Base-by-base conservation (phyloP, 1,284 basidiomycete species). In the Tylopilus orsonianus region DNA sequence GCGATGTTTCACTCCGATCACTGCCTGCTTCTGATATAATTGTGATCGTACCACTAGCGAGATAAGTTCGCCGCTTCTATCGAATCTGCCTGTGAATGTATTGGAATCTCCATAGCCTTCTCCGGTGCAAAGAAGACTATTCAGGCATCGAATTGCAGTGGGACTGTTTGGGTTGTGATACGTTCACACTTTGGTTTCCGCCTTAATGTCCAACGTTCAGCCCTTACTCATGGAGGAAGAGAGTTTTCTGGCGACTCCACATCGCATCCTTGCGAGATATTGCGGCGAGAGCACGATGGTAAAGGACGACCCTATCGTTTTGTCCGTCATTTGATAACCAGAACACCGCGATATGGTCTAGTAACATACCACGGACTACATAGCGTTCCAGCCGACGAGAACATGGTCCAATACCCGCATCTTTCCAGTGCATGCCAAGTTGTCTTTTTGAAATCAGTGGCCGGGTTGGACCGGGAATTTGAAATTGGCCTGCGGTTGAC, bases 251-350 rank as follows among this genome's bases (percentile, higher is more conserved):
- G 36, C 32, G 29, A 39, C 24, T 39, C 54, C 58, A 54, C 44
- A 50, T 47, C 13, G 30, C 35, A 30, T 9, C 49, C 19, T 26
- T 56, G 53, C 50, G 60, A 49, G 49, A 53, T 43, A 48, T 30
- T 14, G 5, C 29, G 29, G 29, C 29, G 14, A 14, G 10, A 14
- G 37, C 8, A 8, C 23, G 27, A 26, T 16, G 35, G 29, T 34
- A 35, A 42, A 48, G 27, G 33, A 46, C 26, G 18, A 36, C 46
- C 48, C 44, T 32, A 14, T 19, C 36, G 24, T 44, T 27, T 40
- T 20, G 30, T 24, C 34, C n/a, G 19, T 20, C 16, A 22, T 19
- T 32, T 19, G 29, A 16, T n/a, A n/a, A n/a, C n/a, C 9, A 19
- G 42, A 27, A 14, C 33, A 30, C 18, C 32, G 39, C 8, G 12